These are phyloP conservation scores for Monosporascus cannonballus DNA, from an alignment of 2,329 filamentous ascomycete genomes.

Conservation along the genomic window DNA sequence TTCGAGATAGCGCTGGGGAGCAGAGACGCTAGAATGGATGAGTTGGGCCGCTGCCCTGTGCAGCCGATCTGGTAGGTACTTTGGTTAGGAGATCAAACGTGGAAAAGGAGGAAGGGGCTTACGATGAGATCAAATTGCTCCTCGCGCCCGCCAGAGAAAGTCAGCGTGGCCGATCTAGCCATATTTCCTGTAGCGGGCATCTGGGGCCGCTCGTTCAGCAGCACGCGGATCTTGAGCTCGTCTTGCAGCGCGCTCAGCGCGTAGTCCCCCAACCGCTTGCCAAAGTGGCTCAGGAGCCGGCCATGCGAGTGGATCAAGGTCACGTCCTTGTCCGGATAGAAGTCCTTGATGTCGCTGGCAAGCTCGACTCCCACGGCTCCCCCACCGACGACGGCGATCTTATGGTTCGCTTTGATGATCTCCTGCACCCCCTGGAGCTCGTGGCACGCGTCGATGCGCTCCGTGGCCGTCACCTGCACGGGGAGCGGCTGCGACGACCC, in stretches of 20 bases:
- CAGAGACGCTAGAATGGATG: conserved; percentile 1
- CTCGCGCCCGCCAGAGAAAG: conserved; percentile 24
- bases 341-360: conserved; percentile 39
- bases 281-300: conserved; percentile 35
- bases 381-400: conserved; percentile 33
- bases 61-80: conserved; percentile 32
- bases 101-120: not conserved
- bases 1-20: conserved; percentile 5
- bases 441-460: conserved; percentile 22
- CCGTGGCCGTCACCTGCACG: conserved; percentile 21
- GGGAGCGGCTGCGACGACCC: conserved; percentile 29
- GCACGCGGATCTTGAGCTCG: conserved; percentile 31
- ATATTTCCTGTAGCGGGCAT: conserved; percentile 1
- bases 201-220: conserved; percentile 28
- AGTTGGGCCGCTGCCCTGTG: conserved; percentile 25
- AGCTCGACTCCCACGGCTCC: conserved; percentile 45
- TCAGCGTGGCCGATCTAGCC: conserved; percentile 15
- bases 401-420: conserved; percentile 17
- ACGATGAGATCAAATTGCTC: conserved; percentile 35
- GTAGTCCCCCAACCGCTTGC: conserved; percentile 30
- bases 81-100: too few species aligned
- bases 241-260: conserved; percentile 24
- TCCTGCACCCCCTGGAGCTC: conserved; percentile 26
- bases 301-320: conserved; percentile 40
- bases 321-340: conserved; percentile 39